Conservation (phyloP, 2,329 filamentous ascomycete species). For the Grosmannia huntii region DNA sequence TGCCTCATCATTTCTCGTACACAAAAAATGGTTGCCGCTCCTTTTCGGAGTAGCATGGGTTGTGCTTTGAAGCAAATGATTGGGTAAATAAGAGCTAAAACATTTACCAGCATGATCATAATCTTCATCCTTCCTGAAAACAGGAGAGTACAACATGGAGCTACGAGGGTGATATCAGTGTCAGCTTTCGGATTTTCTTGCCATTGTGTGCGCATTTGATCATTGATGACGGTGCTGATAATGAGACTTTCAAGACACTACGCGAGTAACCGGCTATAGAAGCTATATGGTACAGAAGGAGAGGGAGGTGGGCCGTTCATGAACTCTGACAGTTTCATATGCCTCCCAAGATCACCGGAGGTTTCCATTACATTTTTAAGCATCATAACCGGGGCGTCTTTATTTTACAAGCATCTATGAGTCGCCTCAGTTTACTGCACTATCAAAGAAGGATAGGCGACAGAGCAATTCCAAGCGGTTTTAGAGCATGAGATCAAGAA, state of each 20-base stretch:
- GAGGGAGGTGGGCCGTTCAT: neutral
- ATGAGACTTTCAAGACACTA: neutral
- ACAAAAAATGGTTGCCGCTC: neutral
- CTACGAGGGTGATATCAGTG: neutral
- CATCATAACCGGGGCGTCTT: no score
- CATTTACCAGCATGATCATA: neutral
- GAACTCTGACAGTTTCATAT: neutral
- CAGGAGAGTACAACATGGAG: neutral
- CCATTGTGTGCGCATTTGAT: neutral
- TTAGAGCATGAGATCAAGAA: neutral
- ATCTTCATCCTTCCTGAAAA: neutral
- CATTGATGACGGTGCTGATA: neutral
- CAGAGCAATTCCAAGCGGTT: neutral
- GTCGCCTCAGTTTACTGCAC: no score
- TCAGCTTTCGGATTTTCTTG: neutral
- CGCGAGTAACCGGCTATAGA: neutral
- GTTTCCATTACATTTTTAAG: no score
- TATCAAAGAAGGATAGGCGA: no score
- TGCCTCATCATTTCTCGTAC: neutral
- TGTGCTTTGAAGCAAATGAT: neutral
- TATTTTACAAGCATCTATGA: no score
- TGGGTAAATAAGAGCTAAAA: neutral
- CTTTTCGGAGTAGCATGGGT: neutral
- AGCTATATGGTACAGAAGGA: neutral
- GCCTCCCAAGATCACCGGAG: no score